Evolutionary conservation across 495 filamentous ascomycete species (phyloP), one percentile per base, ranked within the genome.

Genomic region (Terfezia claveryi): DNA sequence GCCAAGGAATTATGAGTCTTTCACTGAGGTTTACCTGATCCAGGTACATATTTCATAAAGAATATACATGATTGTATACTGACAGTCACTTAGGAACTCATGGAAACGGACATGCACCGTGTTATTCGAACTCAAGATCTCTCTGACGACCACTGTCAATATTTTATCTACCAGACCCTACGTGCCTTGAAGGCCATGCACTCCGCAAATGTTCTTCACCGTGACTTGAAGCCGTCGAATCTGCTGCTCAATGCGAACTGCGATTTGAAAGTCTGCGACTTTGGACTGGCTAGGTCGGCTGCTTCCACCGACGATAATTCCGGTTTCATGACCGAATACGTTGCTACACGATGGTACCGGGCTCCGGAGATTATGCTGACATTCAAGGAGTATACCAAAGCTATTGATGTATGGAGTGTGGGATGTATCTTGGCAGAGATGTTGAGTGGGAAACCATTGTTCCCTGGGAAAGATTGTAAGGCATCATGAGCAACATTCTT

Each of bases 321-420:
- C 8, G 92, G 92, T 32, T 99, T 96, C 76, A 99, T 99, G 92
- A 99, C 92, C 14, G 92, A 99, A 84, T 99, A 99, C 66, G 92
- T 99, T 54, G 92, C 92, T 50, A 99, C 92, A 54, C 77, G 92
- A 64, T 99, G 92, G 92, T 99, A 99, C 69, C 83, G 92, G 67
- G 91, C 92, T 2, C 92, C 92, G 51, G 92, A 99, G 70, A 99
- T 99, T 69, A 99, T 99, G 92, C 81, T 99, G 74, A 96, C 89
- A 51, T 99, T 99, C 78, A 95, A 99, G 74, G 91, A 95, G 71
- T 96, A 99, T 72, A 99, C 92, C 57, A 99, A 96, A 74, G 92
- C 92, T 37, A 99, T 99, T 67, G 92, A 99, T 66, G 87, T 99
- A 23, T 99, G 92, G 92, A 94, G 87, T 66, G 92, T 99, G 44